phyloP scores from a whole-genome alignment of 805 yeast species.

The Candida arabinofermentans region DNA sequence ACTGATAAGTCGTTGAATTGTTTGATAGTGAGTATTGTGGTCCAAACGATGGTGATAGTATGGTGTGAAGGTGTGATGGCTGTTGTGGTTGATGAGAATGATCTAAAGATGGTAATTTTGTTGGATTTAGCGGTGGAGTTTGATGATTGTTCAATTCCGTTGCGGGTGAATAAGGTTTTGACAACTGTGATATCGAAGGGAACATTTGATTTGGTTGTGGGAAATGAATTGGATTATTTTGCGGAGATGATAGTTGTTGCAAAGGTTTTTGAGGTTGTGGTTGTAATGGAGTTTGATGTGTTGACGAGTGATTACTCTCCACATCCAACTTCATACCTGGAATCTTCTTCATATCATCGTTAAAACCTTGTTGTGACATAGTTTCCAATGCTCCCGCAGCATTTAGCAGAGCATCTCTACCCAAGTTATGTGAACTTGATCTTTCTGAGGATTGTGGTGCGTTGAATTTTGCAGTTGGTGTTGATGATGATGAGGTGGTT shows the following conservation, averaged over 20 bases:
- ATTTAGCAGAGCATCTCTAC: conserved; percentile 31
- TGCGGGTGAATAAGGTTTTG: conserved; percentile 30
- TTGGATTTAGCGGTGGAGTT: conserved; percentile 22
- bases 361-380: conserved; percentile 30
- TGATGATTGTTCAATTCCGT: conserved; percentile 24
- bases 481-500: conserved; percentile 36
- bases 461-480: conserved; percentile 29
- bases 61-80: conserved; percentile 18
- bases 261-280: conserved; percentile 10
- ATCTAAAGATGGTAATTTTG: conserved; percentile 16
- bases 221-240: conserved; percentile 7
- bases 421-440: conserved; percentile 24
- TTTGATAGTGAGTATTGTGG: conserved; percentile 25
- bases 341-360: conserved; percentile 25
- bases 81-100: conserved; percentile 9
- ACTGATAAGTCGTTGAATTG: conserved; percentile 6
- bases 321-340: conserved; percentile 31
- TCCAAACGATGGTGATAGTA: conserved; percentile 30
- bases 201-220: conserved; percentile 14
- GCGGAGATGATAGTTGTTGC: conserved; percentile 23
- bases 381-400: conserved; percentile 41
- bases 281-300: conserved; percentile 6
- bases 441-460: conserved; percentile 37
- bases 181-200: conserved; percentile 24
- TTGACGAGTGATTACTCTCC: conserved; percentile 6